Conservation (phyloP, 805 yeast species). For the Candida boidinii region DNA sequence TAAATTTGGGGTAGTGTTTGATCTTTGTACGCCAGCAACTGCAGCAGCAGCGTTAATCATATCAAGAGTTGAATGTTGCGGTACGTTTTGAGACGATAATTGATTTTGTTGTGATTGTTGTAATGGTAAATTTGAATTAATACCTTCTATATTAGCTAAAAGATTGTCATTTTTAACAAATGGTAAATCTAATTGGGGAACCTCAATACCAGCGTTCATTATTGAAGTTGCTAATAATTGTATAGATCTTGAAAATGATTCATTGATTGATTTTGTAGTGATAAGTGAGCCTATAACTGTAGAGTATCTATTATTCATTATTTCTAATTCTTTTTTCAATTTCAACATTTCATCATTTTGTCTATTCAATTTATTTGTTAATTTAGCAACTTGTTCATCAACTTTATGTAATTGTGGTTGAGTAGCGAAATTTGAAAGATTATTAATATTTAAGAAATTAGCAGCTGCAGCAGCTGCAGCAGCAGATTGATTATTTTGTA, state of each 20-base stretch:
- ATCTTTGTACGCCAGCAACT: neutral
- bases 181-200: slow-evolving; percentile 60
- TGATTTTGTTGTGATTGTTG: neutral
- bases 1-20: slow-evolving; percentile 4
- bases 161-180: slow-evolving; percentile 8
- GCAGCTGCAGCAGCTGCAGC: slow-evolving; percentile 5
- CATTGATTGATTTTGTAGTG: slow-evolving; percentile 46
- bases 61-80: slow-evolving; percentile 1
- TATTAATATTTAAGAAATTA: slow-evolving; percentile 4
- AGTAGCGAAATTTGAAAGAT: slow-evolving; percentile 14
- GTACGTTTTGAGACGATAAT: neutral
- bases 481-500: slow-evolving; percentile 20
- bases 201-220: slow-evolving; percentile 50
- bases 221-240: slow-evolving; percentile 40
- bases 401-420: slow-evolving; percentile 12
- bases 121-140: neutral
- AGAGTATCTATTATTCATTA: slow-evolving; percentile 49
- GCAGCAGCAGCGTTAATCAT: neutral
- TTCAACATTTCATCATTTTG: slow-evolving; percentile 25
- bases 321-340: slow-evolving; percentile 26
- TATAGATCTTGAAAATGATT: slow-evolving; percentile 45
- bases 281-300: slow-evolving; percentile 56
- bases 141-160: neutral
- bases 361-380: slow-evolving; percentile 19
- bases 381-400: slow-evolving; percentile 20